Evolutionary conservation across 257 asterid genomes (phyloP).

Genomic region (Thymus quinquecostatus): DNA sequence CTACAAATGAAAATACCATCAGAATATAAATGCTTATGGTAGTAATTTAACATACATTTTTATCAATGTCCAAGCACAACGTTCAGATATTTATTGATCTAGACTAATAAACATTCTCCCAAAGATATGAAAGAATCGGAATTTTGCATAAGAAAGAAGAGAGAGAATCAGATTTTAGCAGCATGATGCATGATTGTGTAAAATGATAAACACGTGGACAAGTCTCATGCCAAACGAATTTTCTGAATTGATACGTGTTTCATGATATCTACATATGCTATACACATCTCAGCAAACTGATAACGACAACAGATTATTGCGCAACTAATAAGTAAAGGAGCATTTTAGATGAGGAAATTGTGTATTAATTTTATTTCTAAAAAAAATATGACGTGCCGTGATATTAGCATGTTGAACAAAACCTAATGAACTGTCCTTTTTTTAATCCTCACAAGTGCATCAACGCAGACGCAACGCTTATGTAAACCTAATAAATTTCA

Average conservation of each 20-base stretch:
- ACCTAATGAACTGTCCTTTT: background rate
- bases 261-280: background rate
- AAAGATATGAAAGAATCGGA: background rate
- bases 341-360: background rate
- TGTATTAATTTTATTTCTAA: background rate
- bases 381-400: background rate
- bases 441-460: background rate
- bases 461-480: background rate
- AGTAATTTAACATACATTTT: background rate
- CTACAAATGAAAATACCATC: conserved; percentile 41
- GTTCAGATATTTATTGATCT: background rate
- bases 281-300: background rate
- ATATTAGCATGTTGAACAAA: background rate
- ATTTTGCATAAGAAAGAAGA: background rate
- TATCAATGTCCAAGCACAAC: background rate
- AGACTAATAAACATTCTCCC: background rate
- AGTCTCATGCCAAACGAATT: background rate
- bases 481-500: background rate
- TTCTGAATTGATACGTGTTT: background rate
- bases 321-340: background rate
- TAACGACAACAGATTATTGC: background rate
- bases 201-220: conserved; percentile 1
- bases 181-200: background rate
- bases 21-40: background rate
- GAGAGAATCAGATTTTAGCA: background rate